Conservation (phyloP, 1,139 yeast species). For the Nematodospora anomalae region DNA sequence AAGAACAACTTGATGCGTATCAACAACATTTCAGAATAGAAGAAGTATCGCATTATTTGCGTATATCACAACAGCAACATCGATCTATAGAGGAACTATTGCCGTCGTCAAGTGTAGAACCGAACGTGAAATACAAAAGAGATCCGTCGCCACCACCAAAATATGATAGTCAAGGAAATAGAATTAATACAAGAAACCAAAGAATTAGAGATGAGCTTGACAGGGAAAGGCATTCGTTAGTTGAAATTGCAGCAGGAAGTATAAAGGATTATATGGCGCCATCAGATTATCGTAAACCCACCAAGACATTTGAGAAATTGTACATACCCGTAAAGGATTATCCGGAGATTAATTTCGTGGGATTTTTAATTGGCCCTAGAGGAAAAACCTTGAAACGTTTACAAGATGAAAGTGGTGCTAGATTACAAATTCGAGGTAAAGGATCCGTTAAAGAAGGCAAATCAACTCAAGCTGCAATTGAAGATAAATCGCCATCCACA, state of each 20-base stretch:
- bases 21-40: slow-evolving; percentile 74
- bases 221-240: slow-evolving; percentile 74
- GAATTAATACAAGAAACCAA: slow-evolving; percentile 80
- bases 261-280: slow-evolving; percentile 87
- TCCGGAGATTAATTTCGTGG: slow-evolving; percentile 92
- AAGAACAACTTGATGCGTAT: slow-evolving; percentile 84
- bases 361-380: slow-evolving; percentile 90
- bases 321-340: slow-evolving; percentile 84
- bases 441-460: slow-evolving; percentile 96
- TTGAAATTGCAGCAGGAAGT: slow-evolving; percentile 67
- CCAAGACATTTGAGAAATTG: slow-evolving; percentile 72
- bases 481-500: slow-evolving; percentile 17
- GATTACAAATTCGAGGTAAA: slow-evolving; percentile 83
- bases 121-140: slow-evolving; percentile 37
- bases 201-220: slow-evolving; percentile 64
- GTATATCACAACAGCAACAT: slow-evolving; percentile 53
- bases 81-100: slow-evolving; percentile 40
- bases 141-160: slow-evolving; percentile 94
- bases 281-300: slow-evolving; percentile 69
- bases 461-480: slow-evolving; percentile 34
- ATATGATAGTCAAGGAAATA: slow-evolving; percentile 78
- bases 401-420: slow-evolving; percentile 83
- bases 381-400: slow-evolving; percentile 83
- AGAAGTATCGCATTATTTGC: slow-evolving; percentile 55
- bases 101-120: slow-evolving; percentile 33